phyloP scores from a whole-genome alignment of 1,139 yeast species.

The Blastobotrys indianensis region DNA sequence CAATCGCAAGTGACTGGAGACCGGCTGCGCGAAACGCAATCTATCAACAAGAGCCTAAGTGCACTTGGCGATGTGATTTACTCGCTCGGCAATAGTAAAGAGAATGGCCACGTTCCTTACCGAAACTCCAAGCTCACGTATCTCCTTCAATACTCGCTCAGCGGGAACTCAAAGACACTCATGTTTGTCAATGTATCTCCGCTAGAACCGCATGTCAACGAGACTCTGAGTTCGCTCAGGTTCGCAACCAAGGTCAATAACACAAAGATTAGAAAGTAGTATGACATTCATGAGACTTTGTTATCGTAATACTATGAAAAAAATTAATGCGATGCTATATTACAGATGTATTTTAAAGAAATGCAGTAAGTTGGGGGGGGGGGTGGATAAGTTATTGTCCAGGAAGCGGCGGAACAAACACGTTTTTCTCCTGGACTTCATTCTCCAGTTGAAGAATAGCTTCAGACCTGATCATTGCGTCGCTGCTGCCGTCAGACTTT shows the following conservation, averaged over 20 bases:
- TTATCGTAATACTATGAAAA: not conserved
- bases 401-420: constrained; percentile 5
- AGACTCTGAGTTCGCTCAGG: constrained; percentile 76
- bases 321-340: not conserved
- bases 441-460: constrained; percentile 9
- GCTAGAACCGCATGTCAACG: constrained; percentile 53
- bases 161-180: constrained; percentile 81
- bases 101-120: constrained; percentile 45
- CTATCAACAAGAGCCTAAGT: constrained; percentile 84
- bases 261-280: constrained; percentile 25
- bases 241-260: constrained; percentile 68
- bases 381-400: constrained; percentile 2
- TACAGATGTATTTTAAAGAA: no score
- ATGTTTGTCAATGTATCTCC: constrained; percentile 94
- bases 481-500: constrained; percentile 28
- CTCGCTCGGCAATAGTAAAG: constrained; percentile 46
- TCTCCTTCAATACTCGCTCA: constrained; percentile 73
- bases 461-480: constrained; percentile 21
- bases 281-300: not conserved
- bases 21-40: constrained; percentile 78
- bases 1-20: constrained; percentile 67
- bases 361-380: not conserved
- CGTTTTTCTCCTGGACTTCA: constrained; percentile 7
- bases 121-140: constrained; percentile 66
- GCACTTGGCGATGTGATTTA: constrained; percentile 86